Conservation (phyloP, 1,284 basidiomycete genomes). For the Moesziomyces sp. region DNA sequence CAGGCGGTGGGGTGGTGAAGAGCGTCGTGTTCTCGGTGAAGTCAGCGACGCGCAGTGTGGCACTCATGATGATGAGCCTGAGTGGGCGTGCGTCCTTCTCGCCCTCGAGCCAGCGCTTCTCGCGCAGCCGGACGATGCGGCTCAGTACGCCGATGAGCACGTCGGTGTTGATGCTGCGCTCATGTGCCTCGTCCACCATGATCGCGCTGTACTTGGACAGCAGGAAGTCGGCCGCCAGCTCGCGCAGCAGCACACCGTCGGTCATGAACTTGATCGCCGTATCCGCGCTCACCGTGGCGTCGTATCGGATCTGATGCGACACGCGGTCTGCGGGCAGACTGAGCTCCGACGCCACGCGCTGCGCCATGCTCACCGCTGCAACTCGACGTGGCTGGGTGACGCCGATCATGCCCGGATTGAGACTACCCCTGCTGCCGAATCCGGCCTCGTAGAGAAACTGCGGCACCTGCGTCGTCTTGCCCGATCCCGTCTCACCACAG, state of each 20-base stretch:
- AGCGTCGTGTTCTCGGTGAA: conserved; percentile 88
- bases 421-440: conserved; percentile 83
- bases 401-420: conserved; percentile 97
- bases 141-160: conserved; percentile 95
- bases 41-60: conserved; percentile 91
- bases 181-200: conserved; percentile 97
- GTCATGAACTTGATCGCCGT: conserved; percentile 99
- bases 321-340: conserved; percentile 81
- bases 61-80: conserved; percentile 97
- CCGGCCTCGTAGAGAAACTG: conserved; percentile 95
- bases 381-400: conserved; percentile 97
- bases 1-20: conserved; percentile 84
- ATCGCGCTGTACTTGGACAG: conserved; percentile 86
- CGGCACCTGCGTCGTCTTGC: conserved; percentile 98
- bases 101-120: conserved; percentile 61
- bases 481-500: conserved; percentile 90
- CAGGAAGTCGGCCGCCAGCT: conserved; percentile 89
- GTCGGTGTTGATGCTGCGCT: conserved; percentile 97
- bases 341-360: conserved; percentile 89
- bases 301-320: conserved; percentile 97
- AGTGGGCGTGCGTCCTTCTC: conserved; percentile 75
- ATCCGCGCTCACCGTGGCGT: conserved; percentile 85
- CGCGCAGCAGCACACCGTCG: conserved; percentile 93
- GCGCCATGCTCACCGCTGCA: conserved; percentile 94
- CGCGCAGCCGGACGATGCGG: conserved; percentile 86